Base-by-base conservation (phyloP, 2,329 filamentous ascomycete species). In the Sporothrix brasiliensis region DNA sequence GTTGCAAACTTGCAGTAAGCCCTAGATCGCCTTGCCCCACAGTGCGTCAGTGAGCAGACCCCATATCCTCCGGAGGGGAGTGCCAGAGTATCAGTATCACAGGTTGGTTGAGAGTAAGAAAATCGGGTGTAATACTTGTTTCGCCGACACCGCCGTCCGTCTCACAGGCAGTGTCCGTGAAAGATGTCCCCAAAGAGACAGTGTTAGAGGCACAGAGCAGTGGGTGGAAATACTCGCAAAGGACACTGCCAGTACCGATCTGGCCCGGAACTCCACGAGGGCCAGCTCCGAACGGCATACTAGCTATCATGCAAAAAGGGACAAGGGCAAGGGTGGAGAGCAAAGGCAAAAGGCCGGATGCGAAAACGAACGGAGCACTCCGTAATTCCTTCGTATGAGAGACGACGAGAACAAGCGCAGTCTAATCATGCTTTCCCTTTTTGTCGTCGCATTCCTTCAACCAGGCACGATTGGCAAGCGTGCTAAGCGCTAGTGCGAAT, bases 341-440 rank as follows among this genome's bases (percentile, higher is more conserved):
- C 4, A 34, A 58, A n/a, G 47, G 16, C 56, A 58, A 16, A 58
- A n/a, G 27, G 30, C 16, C n/a, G 41, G 41, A 39, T 39, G 30
- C 27, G 6, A 39, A 16, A 21, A 34, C 27, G 6, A 56, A 4
- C 27, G 27, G 19, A n/a, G 27, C 4, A 49, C 14, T 6, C 14
- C 27, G 27, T 30, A 30, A 19, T 50, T 44, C 41, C 13, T 44
- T 44, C 41, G 41, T 14, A 44, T 1, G n/a, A 61, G 34, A 61
- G n/a, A 61, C 5, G 19, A 39, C 24, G 39, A n/a, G 58, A 44
- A 39, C 19, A 65, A 44, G 50, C 5, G 61, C 58, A 50, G 61
- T 50, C 61, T 50, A 50, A 65, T 65, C 44, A 65, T 34, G 24
- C 44, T 65, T 50, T 44, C 61, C 61, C 14, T 21, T 65, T 50